Conservation (phyloP, 1,139 yeast genomes). For the Yamadazyma friedrichii region DNA sequence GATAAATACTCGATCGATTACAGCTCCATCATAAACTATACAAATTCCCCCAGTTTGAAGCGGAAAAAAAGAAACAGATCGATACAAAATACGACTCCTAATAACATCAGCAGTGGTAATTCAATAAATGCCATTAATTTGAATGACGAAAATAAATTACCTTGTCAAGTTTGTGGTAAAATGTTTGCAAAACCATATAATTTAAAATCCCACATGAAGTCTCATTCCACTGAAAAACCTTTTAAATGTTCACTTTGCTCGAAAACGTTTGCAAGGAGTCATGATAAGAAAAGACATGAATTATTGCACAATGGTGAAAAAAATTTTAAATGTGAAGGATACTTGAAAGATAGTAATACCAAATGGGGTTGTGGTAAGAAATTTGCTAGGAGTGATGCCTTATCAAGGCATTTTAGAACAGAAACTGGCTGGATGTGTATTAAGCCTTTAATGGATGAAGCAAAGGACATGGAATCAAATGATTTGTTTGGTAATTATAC, state of each 20-base stretch:
- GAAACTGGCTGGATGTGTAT: conserved; percentile 61
- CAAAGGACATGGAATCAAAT: conserved; percentile 22
- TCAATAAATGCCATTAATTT: neutral
- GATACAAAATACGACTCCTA: neutral
- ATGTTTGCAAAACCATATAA: conserved; percentile 55
- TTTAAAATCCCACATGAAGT: conserved; percentile 53
- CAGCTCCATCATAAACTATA: conserved; percentile 36
- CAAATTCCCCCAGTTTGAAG: conserved; percentile 36
- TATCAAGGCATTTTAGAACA: conserved; percentile 56
- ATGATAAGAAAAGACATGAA: conserved; percentile 58
- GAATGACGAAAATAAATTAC: conserved; percentile 20
- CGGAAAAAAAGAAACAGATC: conserved; percentile 27
- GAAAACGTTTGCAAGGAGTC: conserved; percentile 55
- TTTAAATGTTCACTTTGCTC: conserved; percentile 48
- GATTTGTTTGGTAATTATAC: conserved; percentile 12
- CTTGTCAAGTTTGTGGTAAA: conserved; percentile 50
- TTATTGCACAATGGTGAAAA: conserved; percentile 52
- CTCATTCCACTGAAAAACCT: conserved; percentile 58
- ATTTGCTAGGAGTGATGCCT: conserved; percentile 58
- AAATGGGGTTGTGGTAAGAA: conserved; percentile 61
- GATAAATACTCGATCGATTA: conserved; percentile 42
- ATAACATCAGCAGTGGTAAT: neutral
- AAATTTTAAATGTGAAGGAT: conserved; percentile 56
- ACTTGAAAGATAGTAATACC: conserved; percentile 48
- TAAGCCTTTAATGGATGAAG: conserved; percentile 55